Base-by-base conservation (phyloP, 371 early-diverging fungal species). In the Lichtheimia hyalospora region DNA sequence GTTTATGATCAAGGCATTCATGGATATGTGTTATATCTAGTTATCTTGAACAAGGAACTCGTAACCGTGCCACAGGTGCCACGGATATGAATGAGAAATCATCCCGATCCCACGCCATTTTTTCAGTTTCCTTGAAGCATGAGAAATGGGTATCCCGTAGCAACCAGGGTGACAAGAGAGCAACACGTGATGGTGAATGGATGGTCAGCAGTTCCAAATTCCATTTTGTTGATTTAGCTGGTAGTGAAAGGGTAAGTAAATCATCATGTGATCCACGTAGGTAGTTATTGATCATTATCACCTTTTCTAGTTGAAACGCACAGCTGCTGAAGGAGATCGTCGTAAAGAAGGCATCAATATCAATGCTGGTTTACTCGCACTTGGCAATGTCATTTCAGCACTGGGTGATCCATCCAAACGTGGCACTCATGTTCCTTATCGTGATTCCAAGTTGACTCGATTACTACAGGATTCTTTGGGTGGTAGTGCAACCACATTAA, bases 181-280 rank as follows among this genome's bases (percentile, higher is more conserved):
- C 39, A 46, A 41, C 49, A 13, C 58, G 57, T 4, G 61, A 65
- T 21, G 66, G 60, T 18, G 83, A 85, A 53, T 80, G 82, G 73
- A 60, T 88, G 20, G 67, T 79, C 16, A 73, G 92, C 34, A 82
- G 79, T 15, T 92, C 94, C 44, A 99, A 99, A 77, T 95, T 98
- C 66, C 94, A 97, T 72, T 99, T 99, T 85, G 99, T 99, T 42
- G 99, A 99, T 84, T 77, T 99, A 67, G 99, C 99, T 34, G 99
- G 99, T 18, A 94, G 95, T 46, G 99, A 99, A 73, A 87, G 99
- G 50, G 84, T 85, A 80, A 63, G 34, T 8, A 34, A 34, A 28
- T 1, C 1, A 28, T 8, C 34, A 34, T 34, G 34, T 34, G 34
- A 34, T 34, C 2, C 7, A 5, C 7, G 0, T 27, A 5, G 3